Evolutionary conservation across 371 early-diverging fungal genomes (phyloP).

Genomic region (Apophysomyces sp.): DNA sequence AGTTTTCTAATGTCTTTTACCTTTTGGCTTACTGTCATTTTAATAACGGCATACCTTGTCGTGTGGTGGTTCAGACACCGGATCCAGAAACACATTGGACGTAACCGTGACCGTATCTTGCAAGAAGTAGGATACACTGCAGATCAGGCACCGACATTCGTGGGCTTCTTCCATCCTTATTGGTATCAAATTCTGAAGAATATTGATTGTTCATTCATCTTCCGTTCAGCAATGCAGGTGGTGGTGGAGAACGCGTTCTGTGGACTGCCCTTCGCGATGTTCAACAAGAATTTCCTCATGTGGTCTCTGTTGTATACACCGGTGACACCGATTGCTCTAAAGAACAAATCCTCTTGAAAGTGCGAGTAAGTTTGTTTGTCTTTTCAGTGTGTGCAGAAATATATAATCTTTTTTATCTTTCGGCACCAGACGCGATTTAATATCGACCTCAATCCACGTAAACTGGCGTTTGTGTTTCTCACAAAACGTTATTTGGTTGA

Average conservation of each 20-base stretch:
- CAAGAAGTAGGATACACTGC: conserved; percentile 17
- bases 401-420: too few species aligned
- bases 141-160: conserved; percentile 26
- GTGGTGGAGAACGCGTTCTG: conserved; percentile 96
- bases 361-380: conserved; percentile 44
- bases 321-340: conserved; percentile 60
- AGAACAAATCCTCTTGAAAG: conserved; percentile 58
- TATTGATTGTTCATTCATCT: background rate
- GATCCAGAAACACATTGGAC: conserved; percentile 11
- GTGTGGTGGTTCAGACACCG: conserved; percentile 16
- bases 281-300: conserved; percentile 62
- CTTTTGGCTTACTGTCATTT: conserved; percentile 23
- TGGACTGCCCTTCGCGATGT: conserved; percentile 86
- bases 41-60: conserved; percentile 8
- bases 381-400: background rate
- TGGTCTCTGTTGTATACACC: conserved; percentile 77
- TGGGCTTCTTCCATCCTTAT: conserved; percentile 90
- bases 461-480: conserved; percentile 66
- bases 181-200: conserved; percentile 46
- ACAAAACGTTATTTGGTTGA: conserved; percentile 67
- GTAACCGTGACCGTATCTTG: conserved; percentile 22
- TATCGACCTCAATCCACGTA: conserved; percentile 57
- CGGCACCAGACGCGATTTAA: conserved; percentile 79
- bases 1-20: conserved; percentile 22
- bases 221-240: conserved; percentile 78